Evolutionary conservation across 2,329 filamentous ascomycete species (phyloP).

Genomic region (Pseudopithomyces maydicus): DNA sequence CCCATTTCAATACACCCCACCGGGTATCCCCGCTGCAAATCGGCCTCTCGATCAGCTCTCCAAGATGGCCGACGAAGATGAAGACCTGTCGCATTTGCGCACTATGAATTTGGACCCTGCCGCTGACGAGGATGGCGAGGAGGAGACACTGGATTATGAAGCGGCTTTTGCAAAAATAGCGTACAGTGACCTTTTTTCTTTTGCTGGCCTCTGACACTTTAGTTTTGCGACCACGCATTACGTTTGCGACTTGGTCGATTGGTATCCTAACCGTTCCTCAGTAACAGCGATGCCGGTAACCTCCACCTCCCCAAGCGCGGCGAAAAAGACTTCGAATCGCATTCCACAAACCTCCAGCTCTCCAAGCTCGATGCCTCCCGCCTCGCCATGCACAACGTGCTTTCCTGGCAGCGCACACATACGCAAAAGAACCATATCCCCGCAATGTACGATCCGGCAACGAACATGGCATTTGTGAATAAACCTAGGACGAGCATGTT

Average conservation of each 20-base stretch:
- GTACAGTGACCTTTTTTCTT: conserved; percentile 42
- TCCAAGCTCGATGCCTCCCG: conserved; percentile 79
- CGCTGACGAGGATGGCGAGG: conserved; percentile 66
- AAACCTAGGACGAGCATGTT: conserved; percentile 74
- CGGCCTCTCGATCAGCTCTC: neutral
- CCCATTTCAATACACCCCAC: conserved; percentile 1
- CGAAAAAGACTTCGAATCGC: conserved; percentile 96
- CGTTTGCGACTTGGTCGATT: neutral
- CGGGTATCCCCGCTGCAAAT: conserved; percentile 3
- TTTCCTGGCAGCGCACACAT: conserved; percentile 78
- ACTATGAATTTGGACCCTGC: conserved; percentile 20
- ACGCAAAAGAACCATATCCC: conserved; percentile 67
- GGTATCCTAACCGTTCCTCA: conserved; percentile 1
- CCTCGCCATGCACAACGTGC: conserved; percentile 84
- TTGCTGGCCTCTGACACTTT: neutral
- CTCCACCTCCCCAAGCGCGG: conserved; percentile 81
- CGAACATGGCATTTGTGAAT: conserved; percentile 66
- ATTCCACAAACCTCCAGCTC: conserved; percentile 83
- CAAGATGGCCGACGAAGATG: conserved; percentile 44
- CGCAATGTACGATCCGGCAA: conserved; percentile 75
- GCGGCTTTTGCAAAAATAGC: conserved; percentile 64
- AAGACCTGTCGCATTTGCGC: conserved; percentile 35
- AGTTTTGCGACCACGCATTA: neutral
- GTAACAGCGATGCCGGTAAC: conserved; percentile 25
- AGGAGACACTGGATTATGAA: conserved; percentile 82